Evolutionary conservation across 495 filamentous ascomycete genomes (phyloP), one percentile per base, ranked within the genome.

Genomic region (Neurospora sp.): DNA sequence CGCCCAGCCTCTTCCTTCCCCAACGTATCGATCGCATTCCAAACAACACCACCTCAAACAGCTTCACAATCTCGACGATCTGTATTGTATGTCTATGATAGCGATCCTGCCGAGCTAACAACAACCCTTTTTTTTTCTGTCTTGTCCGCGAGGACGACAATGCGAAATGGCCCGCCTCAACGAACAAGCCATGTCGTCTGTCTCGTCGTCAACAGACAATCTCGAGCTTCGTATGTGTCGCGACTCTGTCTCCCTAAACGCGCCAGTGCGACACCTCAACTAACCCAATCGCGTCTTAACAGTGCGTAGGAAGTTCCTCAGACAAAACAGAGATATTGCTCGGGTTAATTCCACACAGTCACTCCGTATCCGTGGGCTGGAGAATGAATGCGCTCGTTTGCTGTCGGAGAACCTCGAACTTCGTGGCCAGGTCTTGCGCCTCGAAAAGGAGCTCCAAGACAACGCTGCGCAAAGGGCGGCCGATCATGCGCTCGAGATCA

Each of bases 271-370:
- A 71, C 71, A 46, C 20, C 20, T 31, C n/a, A 42, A 23, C 72
- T 59, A 16, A 18, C 72, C 70, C 27, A 18, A 66, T 66, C 54
- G 54, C 54, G 54, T 66, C 69, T 41, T 66, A 4, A 37, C 75
- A 97, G 94, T 97, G 44, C 94, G 93, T 79, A 86, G 93, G 76
- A 89, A 92, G 78, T 97, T 96, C 79, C 84, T 97, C 69, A 89
- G 95, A 48, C 96, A 99, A 80, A 99, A 99, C 81, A 90, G 94
- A 73, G 96, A 98, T 77, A 94, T 99, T 73, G 94, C 94, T 72
- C 88, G 92, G 78, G 89, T 90, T 74, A 98, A 99, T 83, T 96
- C 96, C 3, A 90, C 89, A 74, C 96, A 98, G 81, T 94, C 93
- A 20, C 85, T 95, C 41, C 92, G 93, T 74, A 98, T 99, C 76